A percentile compares a stretch with the other conserved stretches of the same genome.
phyloP scores from a whole-genome alignment of 2,329 filamentous ascomycete species.

The Thelonectria olida region DNA sequence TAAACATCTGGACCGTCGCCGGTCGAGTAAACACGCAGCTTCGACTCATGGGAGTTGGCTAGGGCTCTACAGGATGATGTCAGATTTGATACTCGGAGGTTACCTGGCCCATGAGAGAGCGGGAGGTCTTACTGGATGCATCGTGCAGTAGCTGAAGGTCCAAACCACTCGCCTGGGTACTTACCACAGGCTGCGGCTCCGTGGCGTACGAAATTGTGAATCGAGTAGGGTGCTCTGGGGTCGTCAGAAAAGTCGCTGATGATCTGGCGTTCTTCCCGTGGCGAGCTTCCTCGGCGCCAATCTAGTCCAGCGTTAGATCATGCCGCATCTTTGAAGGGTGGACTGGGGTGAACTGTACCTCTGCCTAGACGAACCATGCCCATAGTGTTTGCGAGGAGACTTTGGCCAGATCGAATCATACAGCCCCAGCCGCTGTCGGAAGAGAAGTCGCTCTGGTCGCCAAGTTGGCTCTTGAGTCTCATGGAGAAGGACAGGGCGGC shows the following conservation, averaged over 20 bases:
- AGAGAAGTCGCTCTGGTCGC: constrained; percentile 83
- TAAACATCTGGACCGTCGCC: constrained; percentile 93
- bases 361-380: constrained; percentile 78
- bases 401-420: constrained; percentile 98
- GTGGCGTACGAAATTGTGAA: constrained; percentile 92
- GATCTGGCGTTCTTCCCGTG: constrained; percentile 72
- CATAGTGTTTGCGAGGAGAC: constrained; percentile 87
- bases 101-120: not conserved
- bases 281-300: constrained; percentile 74
- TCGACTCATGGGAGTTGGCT: constrained; percentile 70
- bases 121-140: constrained; percentile 85
- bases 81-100: not conserved
- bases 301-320: constrained; percentile 53
- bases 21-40: constrained; percentile 85
- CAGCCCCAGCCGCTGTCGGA: constrained; percentile 98
- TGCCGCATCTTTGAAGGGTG: not conserved
- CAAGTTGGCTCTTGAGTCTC: constrained; percentile 81
- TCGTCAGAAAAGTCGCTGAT: constrained; percentile 89
- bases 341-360: constrained; percentile 59
- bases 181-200: constrained; percentile 90
- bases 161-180: constrained; percentile 98
- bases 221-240: constrained; percentile 86
- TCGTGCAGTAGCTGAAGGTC: constrained; percentile 92
- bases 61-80: constrained; percentile 68
- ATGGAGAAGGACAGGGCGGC: constrained; percentile 83